These are phyloP conservation scores for Delonix regia DNA, from an alignment of 306 rosid genomes.

Conservation along the genomic window DNA sequence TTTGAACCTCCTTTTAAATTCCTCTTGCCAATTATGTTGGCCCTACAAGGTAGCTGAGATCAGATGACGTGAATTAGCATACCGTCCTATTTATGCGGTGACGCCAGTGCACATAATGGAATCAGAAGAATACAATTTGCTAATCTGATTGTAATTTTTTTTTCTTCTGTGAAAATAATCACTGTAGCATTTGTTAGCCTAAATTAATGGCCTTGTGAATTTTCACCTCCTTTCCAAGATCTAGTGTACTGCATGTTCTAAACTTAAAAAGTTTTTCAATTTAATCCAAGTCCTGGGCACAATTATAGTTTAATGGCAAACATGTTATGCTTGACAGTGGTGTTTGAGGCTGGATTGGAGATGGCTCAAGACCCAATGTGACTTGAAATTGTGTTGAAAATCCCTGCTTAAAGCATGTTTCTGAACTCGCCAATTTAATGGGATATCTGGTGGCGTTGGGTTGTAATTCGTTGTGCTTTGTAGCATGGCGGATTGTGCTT, in stretches of 20 bases:
- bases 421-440: too few relatives aligned
- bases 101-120: slow-evolving; percentile 58
- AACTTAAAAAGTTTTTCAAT: slow-evolving; percentile 29
- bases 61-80: slow-evolving; percentile 51
- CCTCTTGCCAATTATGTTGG: slow-evolving; percentile 57
- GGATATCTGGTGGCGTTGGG: too few relatives aligned
- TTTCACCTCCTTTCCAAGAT: slow-evolving; percentile 40
- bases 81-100: slow-evolving; percentile 50
- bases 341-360: neutral
- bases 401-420: neutral
- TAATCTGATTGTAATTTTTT: slow-evolving; percentile 78
- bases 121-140: slow-evolving; percentile 54
- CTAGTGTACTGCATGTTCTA: slow-evolving; percentile 36
- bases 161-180: slow-evolving; percentile 48
- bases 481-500: neutral
- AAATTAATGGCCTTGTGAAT: slow-evolving; percentile 60
- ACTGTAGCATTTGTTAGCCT: slow-evolving; percentile 71
- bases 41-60: slow-evolving; percentile 50
- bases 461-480: too few relatives aligned
- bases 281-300: slow-evolving; percentile 5
- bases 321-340: neutral
- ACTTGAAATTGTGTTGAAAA: neutral
- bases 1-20: slow-evolving; percentile 50
- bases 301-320: neutral
- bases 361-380: neutral